phyloP scores from a whole-genome alignment of 2,329 filamentous ascomycete species.

The Trichophyton schoenleinii region DNA sequence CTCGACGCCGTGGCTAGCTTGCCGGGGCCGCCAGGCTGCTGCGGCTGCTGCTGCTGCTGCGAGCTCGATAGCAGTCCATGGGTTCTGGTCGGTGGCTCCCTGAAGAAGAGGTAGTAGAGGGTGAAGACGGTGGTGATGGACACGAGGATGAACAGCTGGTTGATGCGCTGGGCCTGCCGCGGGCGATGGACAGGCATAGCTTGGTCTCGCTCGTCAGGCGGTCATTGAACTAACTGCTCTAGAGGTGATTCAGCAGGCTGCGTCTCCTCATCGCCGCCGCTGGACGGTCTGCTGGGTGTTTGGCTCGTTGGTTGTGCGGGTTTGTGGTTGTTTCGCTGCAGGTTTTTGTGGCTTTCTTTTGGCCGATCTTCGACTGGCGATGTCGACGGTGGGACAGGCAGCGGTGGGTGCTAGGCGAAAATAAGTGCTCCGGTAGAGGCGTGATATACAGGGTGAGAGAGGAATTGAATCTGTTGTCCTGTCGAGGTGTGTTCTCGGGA shows the following conservation, averaged over 20 bases:
- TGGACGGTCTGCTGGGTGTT: neutral
- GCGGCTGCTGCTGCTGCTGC: neutral
- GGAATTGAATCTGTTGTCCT: no score
- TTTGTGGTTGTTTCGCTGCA: neutral
- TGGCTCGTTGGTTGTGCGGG: neutral
- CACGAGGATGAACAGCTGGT: constrained; percentile 3
- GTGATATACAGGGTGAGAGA: no score
- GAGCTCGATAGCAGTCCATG: neutral
- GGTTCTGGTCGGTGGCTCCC: neutral
- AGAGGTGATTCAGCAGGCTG: neutral
- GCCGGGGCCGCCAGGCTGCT: neutral
- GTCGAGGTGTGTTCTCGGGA: no score
- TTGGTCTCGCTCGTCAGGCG: neutral
- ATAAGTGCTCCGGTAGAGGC: no score
- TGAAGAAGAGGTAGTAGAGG: constrained; percentile 1
- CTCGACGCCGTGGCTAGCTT: constrained; percentile 5
- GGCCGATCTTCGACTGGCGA: neutral
- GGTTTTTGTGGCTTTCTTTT: neutral
- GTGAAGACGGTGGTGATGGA: constrained; percentile 1
- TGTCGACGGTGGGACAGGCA: neutral
- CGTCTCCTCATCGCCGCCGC: neutral
- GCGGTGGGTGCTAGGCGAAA: no score
- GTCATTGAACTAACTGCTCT: no score
- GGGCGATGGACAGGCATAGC: neutral
- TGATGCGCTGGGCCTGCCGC: neutral